Percentiles rank a stretch among this genome's conserved stretches.
These are phyloP conservation scores for Leishmania amazonensis DNA, from an alignment of 208 protist species.

Conservation along the genomic window DNA sequence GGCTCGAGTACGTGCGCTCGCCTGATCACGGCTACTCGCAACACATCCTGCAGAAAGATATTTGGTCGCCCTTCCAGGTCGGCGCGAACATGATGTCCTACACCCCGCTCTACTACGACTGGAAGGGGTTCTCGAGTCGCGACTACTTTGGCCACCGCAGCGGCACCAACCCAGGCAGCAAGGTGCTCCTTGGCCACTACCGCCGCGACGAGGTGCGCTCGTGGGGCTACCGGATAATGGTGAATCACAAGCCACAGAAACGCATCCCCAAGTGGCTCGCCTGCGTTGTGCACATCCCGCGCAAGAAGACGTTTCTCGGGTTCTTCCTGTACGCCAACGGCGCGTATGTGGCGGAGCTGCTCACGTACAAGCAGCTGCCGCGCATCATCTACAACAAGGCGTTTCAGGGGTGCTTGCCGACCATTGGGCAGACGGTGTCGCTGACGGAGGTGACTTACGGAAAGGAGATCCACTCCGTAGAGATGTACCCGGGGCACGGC, in stretches of 20 bases:
- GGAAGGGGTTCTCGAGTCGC: conserved; percentile 82
- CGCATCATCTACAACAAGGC: conserved; percentile 90
- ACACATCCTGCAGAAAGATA: conserved; percentile 83
- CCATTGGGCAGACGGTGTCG: conserved; percentile 88
- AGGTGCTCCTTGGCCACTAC: conserved; percentile 87
- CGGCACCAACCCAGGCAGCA: conserved; percentile 88
- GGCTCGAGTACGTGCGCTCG: conserved; percentile 90
- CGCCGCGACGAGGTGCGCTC: conserved; percentile 74
- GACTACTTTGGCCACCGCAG: conserved; percentile 91
- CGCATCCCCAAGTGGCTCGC: conserved; percentile 92
- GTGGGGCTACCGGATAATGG: conserved; percentile 75
- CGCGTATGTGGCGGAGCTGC: conserved; percentile 89
- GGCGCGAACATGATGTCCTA: conserved; percentile 84
- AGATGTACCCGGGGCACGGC: conserved; percentile 92
- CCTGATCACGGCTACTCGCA: conserved; percentile 86
- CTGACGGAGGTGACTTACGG: conserved; percentile 91
- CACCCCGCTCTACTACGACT: conserved; percentile 93
- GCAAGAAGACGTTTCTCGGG: conserved; percentile 82
- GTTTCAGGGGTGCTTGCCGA: conserved; percentile 86
- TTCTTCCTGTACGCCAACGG: conserved; percentile 94
- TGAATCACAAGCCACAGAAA: conserved; percentile 93
- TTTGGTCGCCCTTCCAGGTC: conserved; percentile 93
- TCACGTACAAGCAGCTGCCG: conserved; percentile 94
- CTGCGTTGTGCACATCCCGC: conserved; percentile 81
- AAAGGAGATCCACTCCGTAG: conserved; percentile 90